Conservation (phyloP, 2,329 filamentous ascomycete genomes). For the Xylaria sp. region DNA sequence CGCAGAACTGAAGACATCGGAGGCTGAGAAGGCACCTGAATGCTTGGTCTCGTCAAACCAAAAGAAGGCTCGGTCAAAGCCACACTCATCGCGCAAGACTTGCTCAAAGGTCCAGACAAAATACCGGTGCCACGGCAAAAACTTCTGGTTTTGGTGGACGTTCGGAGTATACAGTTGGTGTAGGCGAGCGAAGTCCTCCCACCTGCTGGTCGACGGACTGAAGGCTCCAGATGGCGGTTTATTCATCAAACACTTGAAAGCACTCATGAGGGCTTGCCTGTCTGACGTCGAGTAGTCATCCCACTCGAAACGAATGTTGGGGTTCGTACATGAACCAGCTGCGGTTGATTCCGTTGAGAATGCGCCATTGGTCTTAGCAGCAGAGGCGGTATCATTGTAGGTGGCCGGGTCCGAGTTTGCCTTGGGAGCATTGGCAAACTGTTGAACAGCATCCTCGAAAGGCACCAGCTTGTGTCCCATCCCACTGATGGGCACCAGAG, state of each 20-base stretch:
- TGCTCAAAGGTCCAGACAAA: conserved; percentile 35
- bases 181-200: conserved; percentile 35
- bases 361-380: neutral
- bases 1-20: conserved; percentile 29
- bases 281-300: conserved; percentile 32
- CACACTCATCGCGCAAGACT: conserved; percentile 34
- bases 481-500: conserved; percentile 25
- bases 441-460: conserved; percentile 23
- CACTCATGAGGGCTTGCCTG: conserved; percentile 33
- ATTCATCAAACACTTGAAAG: conserved; percentile 36
- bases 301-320: conserved; percentile 38
- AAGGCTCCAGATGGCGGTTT: conserved; percentile 31
- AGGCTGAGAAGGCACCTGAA: conserved; percentile 30
- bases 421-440: conserved; percentile 36
- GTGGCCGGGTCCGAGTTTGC: conserved; percentile 32
- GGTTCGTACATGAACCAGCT: conserved; percentile 30
- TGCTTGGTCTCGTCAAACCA: conserved; percentile 40
- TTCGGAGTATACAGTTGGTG: conserved; percentile 36
- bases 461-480: conserved; percentile 28
- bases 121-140: conserved; percentile 37
- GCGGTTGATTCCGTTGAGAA: conserved; percentile 4
- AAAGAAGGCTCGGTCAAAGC: conserved; percentile 33
- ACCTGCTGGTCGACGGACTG: conserved; percentile 30
- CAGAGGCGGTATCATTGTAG: conserved; percentile 31
- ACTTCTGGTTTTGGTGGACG: conserved; percentile 36